Evolutionary conservation across 108 stramenopile species (phyloP).

Genomic region (Ochromonas danica): DNA sequence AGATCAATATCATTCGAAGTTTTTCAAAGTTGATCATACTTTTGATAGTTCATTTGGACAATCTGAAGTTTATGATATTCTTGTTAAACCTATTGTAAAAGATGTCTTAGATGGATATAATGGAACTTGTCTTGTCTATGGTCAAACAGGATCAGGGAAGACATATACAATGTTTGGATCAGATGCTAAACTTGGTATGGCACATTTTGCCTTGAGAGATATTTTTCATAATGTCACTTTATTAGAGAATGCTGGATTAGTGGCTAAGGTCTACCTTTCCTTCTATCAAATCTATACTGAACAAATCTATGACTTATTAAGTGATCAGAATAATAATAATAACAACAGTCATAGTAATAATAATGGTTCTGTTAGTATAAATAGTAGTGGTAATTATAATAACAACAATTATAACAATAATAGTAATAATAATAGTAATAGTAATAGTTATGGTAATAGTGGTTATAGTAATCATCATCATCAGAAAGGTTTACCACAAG

Average conservation of each 20-base stretch:
- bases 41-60: neutral
- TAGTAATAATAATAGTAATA: too few relatives aligned
- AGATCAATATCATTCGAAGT: neutral
- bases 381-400: too few relatives aligned
- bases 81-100: constrained; percentile 8
- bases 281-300: constrained; percentile 24
- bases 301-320: constrained; percentile 17
- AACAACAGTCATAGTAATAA: neutral
- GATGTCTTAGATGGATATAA: constrained; percentile 5
- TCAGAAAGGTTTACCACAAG: too few relatives aligned
- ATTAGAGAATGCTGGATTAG: neutral
- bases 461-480: too few relatives aligned
- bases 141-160: constrained; percentile 19
- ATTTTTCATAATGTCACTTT: neutral
- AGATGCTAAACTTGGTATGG: neutral
- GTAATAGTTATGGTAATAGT: too few relatives aligned
- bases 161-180: constrained; percentile 7
- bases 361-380: neutral
- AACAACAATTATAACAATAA: too few relatives aligned
- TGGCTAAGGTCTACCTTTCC: neutral
- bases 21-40: neutral
- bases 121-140: constrained; percentile 12
- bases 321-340: neutral
- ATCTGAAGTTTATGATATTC: neutral
- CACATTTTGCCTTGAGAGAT: constrained; percentile 1